Evolutionary conservation across 2,329 filamentous ascomycete species (phyloP).

Genomic region (Saccharata proteae): DNA sequence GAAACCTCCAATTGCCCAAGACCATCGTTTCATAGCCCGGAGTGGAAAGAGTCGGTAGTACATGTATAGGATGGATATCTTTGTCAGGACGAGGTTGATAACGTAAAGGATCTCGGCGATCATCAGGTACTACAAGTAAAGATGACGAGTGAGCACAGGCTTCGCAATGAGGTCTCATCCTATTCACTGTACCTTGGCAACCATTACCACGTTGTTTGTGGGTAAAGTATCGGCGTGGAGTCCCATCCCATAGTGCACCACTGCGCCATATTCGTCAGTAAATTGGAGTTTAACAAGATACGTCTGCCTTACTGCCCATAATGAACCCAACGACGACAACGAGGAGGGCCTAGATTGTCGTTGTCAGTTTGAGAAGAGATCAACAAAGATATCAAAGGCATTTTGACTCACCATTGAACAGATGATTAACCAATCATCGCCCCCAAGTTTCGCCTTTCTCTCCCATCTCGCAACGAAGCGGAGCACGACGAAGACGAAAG

Average conservation of each 20-base stretch:
- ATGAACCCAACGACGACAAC: no score
- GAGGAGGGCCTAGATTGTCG: no score
- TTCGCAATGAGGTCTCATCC: no score
- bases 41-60: slow-evolving; percentile 42
- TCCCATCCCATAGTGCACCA: slow-evolving; percentile 13
- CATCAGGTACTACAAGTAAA: slow-evolving; percentile 27
- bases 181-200: slow-evolving; percentile 2
- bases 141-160: no score
- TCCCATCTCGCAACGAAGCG: slow-evolving; percentile 3
- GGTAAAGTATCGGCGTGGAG: slow-evolving; percentile 9
- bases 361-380: no score
- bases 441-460: slow-evolving; percentile 13
- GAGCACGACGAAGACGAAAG: slow-evolving; percentile 5
- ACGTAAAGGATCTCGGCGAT: slow-evolving; percentile 38
- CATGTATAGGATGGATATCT: slow-evolving; percentile 39
- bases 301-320: no score
- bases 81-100: slow-evolving; percentile 39
- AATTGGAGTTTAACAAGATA: no score
- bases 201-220: slow-evolving; percentile 6
- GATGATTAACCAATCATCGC: slow-evolving; percentile 20
- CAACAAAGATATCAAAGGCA: no score
- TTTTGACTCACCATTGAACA: slow-evolving; percentile 14
- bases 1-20: slow-evolving; percentile 30
- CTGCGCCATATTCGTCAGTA: no score
- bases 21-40: slow-evolving; percentile 31